Percentiles rank a stretch among this genome's conserved stretches.
These are phyloP conservation scores for Moesziomyces parantarcticus DNA, from an alignment of 1,284 basidiomycete species.

Conservation along the genomic window DNA sequence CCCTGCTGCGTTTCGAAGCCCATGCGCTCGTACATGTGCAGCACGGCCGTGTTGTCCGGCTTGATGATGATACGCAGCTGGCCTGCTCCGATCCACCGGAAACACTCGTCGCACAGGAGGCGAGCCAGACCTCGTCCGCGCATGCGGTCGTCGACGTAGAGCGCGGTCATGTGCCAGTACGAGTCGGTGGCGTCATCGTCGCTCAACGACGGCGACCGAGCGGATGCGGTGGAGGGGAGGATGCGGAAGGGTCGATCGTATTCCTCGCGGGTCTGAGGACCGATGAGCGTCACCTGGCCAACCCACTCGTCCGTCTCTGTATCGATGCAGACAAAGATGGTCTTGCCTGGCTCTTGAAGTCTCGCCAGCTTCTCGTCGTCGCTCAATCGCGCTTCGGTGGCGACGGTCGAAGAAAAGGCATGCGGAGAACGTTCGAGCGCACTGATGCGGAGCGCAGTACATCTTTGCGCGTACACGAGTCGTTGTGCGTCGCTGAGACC, in stretches of 20 bases:
- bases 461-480: constrained; percentile 8
- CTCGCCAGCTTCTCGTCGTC: constrained; percentile 7
- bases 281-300: constrained; percentile 16
- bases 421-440: constrained; percentile 21
- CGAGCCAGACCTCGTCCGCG: constrained; percentile 16
- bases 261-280: constrained; percentile 9
- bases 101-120: constrained; percentile 14
- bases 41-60: constrained; percentile 13
- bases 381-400: constrained; percentile 9
- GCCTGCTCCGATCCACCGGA: constrained; percentile 5
- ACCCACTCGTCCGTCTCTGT: constrained; percentile 7
- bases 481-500: constrained; percentile 4
- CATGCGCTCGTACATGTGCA: constrained; percentile 27
- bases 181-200: neutral
- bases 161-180: constrained; percentile 29
- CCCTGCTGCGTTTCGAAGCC: constrained; percentile 8
- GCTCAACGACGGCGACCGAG: constrained; percentile 1
- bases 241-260: constrained; percentile 13
- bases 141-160: constrained; percentile 22
- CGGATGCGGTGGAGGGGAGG: neutral
- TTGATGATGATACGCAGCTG: constrained; percentile 32
- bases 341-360: constrained; percentile 7
- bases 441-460: constrained; percentile 12
- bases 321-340: constrained; percentile 16
- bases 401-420: constrained; percentile 21